Base-by-base conservation (phyloP, 2,329 filamentous ascomycete species). In the Trichoderma sp. region DNA sequence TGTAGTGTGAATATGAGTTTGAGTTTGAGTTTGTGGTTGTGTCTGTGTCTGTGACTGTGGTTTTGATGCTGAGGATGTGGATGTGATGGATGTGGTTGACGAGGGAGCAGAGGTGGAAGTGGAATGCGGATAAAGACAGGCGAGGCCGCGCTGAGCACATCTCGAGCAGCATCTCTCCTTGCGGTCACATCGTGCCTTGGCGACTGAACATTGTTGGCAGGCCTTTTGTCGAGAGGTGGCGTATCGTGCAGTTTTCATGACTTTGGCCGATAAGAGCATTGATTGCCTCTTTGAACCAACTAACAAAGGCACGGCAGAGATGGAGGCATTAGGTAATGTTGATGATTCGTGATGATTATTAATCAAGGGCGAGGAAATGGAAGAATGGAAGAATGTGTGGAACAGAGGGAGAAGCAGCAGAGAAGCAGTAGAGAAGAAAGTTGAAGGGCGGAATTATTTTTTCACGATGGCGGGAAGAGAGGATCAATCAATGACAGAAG, bases 151-250 rank as follows among this genome's bases (percentile, higher is more conserved):
- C 5, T 62, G 67, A 11, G 39, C 39, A 36, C 67, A 70, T 6
- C 67, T 24, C 7, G 67, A 70, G 30, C 67, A 70, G 57, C 67
- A 61, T 39, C 39, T 32, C 30, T 61, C 67, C 14, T 62, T 61
- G 30, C 67, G 67, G 21, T 70, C 67, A 26, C 67, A 70, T 36
- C 30, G 28, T 51, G 67, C 67, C n/a, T 70, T 70, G 57, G 67
- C 67, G 11, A 28, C 43, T 26, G 67, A 62, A 18, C 67, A 70
- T 12, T 70, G 57, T 11, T 70, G 67, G n/a, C 67, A 70, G 11
- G 57, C 67, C 30, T 70, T 70, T 15, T 70, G 67, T 32, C 67
- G 67, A 36, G 67, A 70, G 14, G 57, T 70, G 39, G 67, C 36
- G 57, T 70, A 70, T 18, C 67, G 60, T 15, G 67, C 21, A 4